Evolutionary conservation across 2,329 filamentous ascomycete genomes (phyloP), one percentile per base, ranked within the genome.

Genomic region (Fusarium mangiferae): DNA sequence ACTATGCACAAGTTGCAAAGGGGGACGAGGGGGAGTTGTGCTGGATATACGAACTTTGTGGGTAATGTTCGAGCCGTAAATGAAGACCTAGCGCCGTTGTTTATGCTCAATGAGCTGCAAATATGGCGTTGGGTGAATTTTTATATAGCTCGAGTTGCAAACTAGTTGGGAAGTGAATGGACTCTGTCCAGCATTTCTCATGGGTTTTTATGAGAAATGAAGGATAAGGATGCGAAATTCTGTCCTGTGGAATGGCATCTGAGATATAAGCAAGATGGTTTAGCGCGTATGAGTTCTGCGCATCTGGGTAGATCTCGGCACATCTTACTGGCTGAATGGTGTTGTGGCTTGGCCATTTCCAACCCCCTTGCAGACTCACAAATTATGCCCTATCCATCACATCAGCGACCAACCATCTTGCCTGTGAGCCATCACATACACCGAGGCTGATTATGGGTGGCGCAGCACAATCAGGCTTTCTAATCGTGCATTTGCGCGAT

Each of bases 11-110:
- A 13, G 11, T 18, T 36, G 14, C 6, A 24, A 36, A 18, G 9
- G 10, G 1, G 30, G 1, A 20, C 2, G 17, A 14, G 0, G n/a
- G 22, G 30, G 22, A 41, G 22, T 10, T 0, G 12, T 12, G 6
- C 6, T 18, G 7, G 14, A 12, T 26, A 6, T 22, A 20, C 22
- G 7, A 24, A 49, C 48, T 51, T 36, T 18, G 7, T 17, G 5
- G 17, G 36, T 18, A 14, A 4, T 7, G 3, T 7, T 24, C 7
- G 6, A 10, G 7, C 17, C 36, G 42, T 45, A 24, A 20, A 20
- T 35, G 0, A 24, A 4, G 33, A 11, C 8, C 13, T 14, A 15
- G 26, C 20, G 13, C n/a, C 15, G 14, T 17, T 45, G 42, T 18
- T 26, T 48, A 10, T 30, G 42, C 17, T 45, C 3, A 26, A 26